Percentiles rank a stretch among this genome's conserved stretches.
Evolutionary conservation across 2,329 filamentous ascomycete species (phyloP).

Genomic region (Paracoccidioides brasiliensis): DNA sequence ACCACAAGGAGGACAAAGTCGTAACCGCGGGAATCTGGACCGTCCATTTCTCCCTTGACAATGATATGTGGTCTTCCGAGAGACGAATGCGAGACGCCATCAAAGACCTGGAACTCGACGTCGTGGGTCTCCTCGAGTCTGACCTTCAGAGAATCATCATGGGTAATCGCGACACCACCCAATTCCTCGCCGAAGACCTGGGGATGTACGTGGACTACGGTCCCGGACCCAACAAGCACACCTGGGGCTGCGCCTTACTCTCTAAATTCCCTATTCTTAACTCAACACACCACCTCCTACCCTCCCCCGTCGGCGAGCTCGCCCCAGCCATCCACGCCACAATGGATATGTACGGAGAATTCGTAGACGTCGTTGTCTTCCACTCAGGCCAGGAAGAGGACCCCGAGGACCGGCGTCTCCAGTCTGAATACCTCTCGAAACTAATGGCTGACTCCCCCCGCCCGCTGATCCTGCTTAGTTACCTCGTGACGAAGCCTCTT

Average conservation of each 20-base stretch:
- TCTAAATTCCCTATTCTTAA: conserved; percentile 98
- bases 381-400: conserved; percentile 98
- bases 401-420: conserved; percentile 74
- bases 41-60: conserved; percentile 93
- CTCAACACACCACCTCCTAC: conserved; percentile 88
- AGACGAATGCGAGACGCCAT: conserved; percentile 83
- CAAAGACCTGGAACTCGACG: conserved; percentile 90
- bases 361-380: conserved; percentile 93
- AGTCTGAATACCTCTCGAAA: conserved; percentile 71
- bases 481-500: conserved; percentile 79
- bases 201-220: conserved; percentile 99
- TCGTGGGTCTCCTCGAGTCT: conserved; percentile 85
- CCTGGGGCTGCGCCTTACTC: conserved; percentile 83
- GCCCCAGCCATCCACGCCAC: conserved; percentile 97
- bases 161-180: conserved; percentile 94
- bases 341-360: conserved; percentile 76
- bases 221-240: conserved; percentile 96
- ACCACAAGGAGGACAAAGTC: conserved; percentile 75
- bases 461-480: conserved; percentile 74
- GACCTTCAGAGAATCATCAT: conserved; percentile 97
- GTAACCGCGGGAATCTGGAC: conserved; percentile 97
- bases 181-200: conserved; percentile 87
- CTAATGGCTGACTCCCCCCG: conserved; percentile 74
- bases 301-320: conserved; percentile 84
- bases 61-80: conserved; percentile 98